Evolutionary conservation across 2,329 filamentous ascomycete species (phyloP), one percentile per base, ranked within the genome.

Genomic region (Phialemoniopsis sp.): DNA sequence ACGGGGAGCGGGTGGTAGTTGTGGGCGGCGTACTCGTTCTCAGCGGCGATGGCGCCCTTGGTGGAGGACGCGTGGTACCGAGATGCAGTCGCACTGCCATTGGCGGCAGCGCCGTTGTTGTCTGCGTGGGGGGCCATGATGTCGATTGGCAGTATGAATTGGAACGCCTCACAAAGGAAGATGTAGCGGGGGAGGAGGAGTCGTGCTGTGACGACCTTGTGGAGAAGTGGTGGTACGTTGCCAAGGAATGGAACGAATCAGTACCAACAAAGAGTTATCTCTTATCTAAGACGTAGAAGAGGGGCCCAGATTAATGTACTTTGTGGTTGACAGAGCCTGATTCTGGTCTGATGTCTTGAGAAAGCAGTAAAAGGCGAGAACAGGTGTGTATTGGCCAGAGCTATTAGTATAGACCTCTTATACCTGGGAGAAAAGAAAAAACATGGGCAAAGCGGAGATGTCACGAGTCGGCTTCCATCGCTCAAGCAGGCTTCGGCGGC

Each of bases 1-100:
- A 98, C 83, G 31, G 93, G 93, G 3, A 98, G 79, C 13, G 93
- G 93, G 66, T 97, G 90, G 75, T 98, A 98, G 74, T 98, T 98
- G 79, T 98, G 93, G 36, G 93, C 93, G 36, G 93, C 93, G 63
- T 80, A 91, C 59, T 87, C 73, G 56, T 87, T 74, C 70, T 98
- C 93, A 38, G 82, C 70, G 38, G 81, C 69, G 61, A 96, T 94
- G 53, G 93, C 91, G 52, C 77, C 73, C 42, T 82, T 70, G 32
- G 89, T 90, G 18, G 91, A 89, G 15, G 86, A 62, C 40, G 89
- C 77, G 68, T 96, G 93, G 70, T 76, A 80, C 50, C 68, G 69
- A 36, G 68, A 64, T 16, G 54, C 48, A 35, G 53, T 52, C 41
- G 43, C 39, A 44, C 44, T 47, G 48, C 61, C 66, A 49, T 59